A percentile compares a stretch with the other conserved stretches of the same genome.
Evolutionary conservation across 257 asterid species (phyloP).

Genomic region (Fraxinus excelsior): DNA sequence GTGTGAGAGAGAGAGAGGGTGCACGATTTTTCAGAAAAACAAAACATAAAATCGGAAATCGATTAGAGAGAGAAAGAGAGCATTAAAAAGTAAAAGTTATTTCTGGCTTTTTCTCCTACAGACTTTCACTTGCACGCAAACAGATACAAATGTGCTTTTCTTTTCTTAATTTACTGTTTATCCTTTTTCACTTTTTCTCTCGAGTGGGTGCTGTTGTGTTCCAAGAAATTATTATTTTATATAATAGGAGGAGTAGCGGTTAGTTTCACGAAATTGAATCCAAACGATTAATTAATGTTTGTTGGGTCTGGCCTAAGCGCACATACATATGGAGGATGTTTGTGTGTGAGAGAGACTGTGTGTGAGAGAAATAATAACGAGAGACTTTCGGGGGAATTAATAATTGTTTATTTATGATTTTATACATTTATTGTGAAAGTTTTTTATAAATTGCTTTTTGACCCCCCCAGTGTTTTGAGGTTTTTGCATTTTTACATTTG

Average conservation of each 20-base stretch:
- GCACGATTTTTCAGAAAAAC: slow-evolving; percentile 52
- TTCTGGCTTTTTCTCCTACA: slow-evolving; percentile 36
- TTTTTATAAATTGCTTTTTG: neutral
- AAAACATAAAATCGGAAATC: slow-evolving; percentile 29
- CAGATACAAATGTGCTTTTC: slow-evolving; percentile 42
- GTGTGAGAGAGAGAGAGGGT: slow-evolving; percentile 1
- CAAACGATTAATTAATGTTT: slow-evolving; percentile 16
- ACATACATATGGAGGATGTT: neutral
- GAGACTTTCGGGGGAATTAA: neutral
- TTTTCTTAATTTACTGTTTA: neutral
- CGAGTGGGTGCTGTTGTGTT: neutral
- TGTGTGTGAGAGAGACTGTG: neutral
- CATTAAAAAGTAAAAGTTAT: slow-evolving; percentile 59
- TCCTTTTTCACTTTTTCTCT: neutral
- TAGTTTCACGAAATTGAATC: too few relatives aligned
- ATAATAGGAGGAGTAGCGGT: too few relatives aligned
- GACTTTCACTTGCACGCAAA: slow-evolving; percentile 10
- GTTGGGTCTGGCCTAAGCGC: slow-evolving; percentile 13
- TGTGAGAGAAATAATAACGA: neutral
- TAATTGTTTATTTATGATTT: slow-evolving; percentile 25
- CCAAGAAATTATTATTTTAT: neutral
- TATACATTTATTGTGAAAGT: slow-evolving; percentile 4
- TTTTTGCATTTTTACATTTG: neutral
- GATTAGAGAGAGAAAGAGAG: slow-evolving; percentile 24
- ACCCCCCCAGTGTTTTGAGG: neutral